phyloP scores from a whole-genome alignment of 768 basidiomycete species.

The Mrakia frigida region DNA sequence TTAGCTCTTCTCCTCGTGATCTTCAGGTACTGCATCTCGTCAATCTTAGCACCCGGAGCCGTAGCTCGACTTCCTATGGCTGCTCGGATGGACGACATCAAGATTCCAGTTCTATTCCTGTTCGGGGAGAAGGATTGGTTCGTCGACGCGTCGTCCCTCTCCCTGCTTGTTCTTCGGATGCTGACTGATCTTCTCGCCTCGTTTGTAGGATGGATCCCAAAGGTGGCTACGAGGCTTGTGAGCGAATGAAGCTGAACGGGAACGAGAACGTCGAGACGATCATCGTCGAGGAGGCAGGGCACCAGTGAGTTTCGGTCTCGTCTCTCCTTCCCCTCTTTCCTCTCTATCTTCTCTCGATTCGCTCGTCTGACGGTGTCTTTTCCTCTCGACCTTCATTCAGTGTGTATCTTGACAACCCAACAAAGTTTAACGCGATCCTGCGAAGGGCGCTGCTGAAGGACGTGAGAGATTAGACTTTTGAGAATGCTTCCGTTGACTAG shows the following conservation, averaged over 20 bases:
- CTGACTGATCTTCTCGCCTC: not conserved
- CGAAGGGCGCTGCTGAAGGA: not conserved
- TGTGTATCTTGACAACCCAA: constrained; percentile 22
- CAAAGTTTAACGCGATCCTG: constrained; percentile 8
- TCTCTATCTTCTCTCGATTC: not conserved
- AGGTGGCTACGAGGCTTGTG: constrained; percentile 70
- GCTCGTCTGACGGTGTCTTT: not conserved
- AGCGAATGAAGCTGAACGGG: constrained; percentile 67
- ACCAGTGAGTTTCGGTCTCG: constrained; percentile 5
- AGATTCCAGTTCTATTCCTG: constrained; percentile 83
- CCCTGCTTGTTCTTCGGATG: not conserved
- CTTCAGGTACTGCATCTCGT: constrained; percentile 73
- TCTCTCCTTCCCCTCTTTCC: no score
- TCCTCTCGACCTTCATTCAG: not conserved
- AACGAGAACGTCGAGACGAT: constrained; percentile 48
- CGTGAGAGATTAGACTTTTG: not conserved
- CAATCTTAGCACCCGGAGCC: constrained; percentile 84
- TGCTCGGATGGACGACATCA: constrained; percentile 66
- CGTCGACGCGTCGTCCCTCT: constrained; percentile 42
- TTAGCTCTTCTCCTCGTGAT: not conserved
- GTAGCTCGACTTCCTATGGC: constrained; percentile 81
- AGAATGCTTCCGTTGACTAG: no score
- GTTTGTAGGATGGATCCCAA: constrained; percentile 51
- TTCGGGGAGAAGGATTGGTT: constrained; percentile 73
- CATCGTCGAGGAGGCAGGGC: constrained; percentile 15